phyloP scores from a whole-genome alignment of 306 rosid genomes.

The Clitoria ternatea region DNA sequence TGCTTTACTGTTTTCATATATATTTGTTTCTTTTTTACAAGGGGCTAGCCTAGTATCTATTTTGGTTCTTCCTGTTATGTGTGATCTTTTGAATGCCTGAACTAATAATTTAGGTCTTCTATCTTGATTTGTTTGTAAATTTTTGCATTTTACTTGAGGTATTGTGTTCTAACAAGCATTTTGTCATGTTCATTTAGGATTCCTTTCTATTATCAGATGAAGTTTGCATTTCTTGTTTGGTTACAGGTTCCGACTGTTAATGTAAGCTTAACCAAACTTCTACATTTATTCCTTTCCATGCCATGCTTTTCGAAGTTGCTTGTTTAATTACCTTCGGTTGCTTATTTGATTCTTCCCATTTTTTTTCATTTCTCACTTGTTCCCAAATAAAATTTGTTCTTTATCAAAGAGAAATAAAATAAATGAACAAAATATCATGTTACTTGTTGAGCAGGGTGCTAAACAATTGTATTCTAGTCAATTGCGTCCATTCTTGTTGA shows the following conservation, averaged over 20 bases:
- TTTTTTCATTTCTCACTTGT: neutral
- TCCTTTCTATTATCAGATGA: constrained; percentile 53
- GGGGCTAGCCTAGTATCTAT: neutral
- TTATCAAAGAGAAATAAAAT: neutral
- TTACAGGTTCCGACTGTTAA: constrained; percentile 53
- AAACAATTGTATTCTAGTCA: constrained; percentile 37
- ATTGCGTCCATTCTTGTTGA: constrained; percentile 50
- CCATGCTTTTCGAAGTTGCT: constrained; percentile 1
- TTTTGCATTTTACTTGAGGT: constrained; percentile 3
- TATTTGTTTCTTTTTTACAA: neutral
- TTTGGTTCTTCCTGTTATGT: neutral
- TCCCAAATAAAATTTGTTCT: neutral
- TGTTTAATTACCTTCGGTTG: neutral
- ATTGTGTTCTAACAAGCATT: constrained; percentile 24
- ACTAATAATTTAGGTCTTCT: neutral
- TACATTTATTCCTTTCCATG: neutral
- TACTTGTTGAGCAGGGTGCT: constrained; percentile 45
- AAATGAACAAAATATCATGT: neutral
- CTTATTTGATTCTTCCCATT: neutral
- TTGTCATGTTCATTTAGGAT: constrained; percentile 33
- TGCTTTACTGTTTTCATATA: neutral
- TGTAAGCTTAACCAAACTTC: constrained; percentile 33
- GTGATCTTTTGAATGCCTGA: neutral
- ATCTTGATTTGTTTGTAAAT: neutral
- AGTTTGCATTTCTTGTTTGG: constrained; percentile 69